phyloP scores from a whole-genome alignment of 495 filamentous ascomycete genomes.

The Neurospora hispaniola region DNA sequence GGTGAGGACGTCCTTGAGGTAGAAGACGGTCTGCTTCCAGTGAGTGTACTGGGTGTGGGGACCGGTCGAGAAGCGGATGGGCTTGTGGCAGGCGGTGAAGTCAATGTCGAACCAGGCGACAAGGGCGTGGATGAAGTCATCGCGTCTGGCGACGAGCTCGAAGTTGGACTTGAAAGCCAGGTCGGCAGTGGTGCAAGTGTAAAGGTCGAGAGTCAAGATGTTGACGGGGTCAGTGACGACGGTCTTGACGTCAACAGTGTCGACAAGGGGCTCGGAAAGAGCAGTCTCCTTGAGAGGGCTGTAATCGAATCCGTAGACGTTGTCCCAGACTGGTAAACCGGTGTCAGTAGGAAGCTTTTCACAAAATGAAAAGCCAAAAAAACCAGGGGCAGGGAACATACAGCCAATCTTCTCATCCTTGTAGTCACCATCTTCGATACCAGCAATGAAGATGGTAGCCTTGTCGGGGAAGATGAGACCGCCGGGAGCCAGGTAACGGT shows the following conservation, averaged over 20 bases:
- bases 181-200: slow-evolving; percentile 54
- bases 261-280: slow-evolving; percentile 61
- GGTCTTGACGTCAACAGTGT: slow-evolving; percentile 60
- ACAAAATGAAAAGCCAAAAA: neutral
- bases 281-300: slow-evolving; percentile 60
- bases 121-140: slow-evolving; percentile 88
- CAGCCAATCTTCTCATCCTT: slow-evolving; percentile 62
- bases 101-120: slow-evolving; percentile 99
- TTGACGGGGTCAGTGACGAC: slow-evolving; percentile 62
- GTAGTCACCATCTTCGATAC: slow-evolving; percentile 78
- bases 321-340: slow-evolving; percentile 56
- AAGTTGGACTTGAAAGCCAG: slow-evolving; percentile 57
- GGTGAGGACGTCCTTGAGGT: slow-evolving; percentile 72
- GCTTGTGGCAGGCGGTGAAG: slow-evolving; percentile 89
- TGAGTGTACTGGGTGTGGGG: slow-evolving; percentile 88
- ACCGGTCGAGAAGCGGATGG: slow-evolving; percentile 73
- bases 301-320: slow-evolving; percentile 73
- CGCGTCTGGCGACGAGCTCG: slow-evolving; percentile 58
- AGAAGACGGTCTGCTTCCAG: slow-evolving; percentile 94
- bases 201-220: slow-evolving; percentile 62
- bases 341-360: slow-evolving; percentile 10
- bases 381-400: slow-evolving; percentile 17
- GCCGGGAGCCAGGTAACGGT: slow-evolving; percentile 63
- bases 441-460: slow-evolving; percentile 75
- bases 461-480: slow-evolving; percentile 89